A percentile compares a stretch with the other conserved stretches of the same genome.
Conservation (phyloP, 2,329 filamentous ascomycete species). For the Alternaria postmessia region DNA sequence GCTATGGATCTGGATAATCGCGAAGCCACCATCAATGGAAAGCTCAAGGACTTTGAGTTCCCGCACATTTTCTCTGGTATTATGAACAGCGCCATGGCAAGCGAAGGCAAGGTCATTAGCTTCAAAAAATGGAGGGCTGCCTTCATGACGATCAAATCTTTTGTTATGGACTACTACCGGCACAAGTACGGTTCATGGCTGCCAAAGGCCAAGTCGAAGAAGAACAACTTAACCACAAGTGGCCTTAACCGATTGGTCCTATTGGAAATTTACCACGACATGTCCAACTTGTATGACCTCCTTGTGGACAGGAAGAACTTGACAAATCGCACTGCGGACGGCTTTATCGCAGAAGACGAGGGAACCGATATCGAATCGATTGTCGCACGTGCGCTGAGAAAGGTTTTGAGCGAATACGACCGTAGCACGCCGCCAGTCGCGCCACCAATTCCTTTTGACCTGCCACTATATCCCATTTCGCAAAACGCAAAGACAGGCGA, state of each 20-base stretch:
- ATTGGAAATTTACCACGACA: slow-evolving; percentile 82
- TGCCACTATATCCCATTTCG: slow-evolving; percentile 78
- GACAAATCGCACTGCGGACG: slow-evolving; percentile 80
- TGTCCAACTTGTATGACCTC: slow-evolving; percentile 87
- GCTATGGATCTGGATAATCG: slow-evolving; percentile 80
- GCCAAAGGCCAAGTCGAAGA: slow-evolving; percentile 89
- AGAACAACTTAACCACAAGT: slow-evolving; percentile 85
- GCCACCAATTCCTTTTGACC: slow-evolving; percentile 89
- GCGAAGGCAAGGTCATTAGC: slow-evolving; percentile 77
- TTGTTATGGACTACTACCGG: slow-evolving; percentile 75
- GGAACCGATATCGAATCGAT: slow-evolving; percentile 64
- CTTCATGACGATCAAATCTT: slow-evolving; percentile 77
- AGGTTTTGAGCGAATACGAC: slow-evolving; percentile 87
- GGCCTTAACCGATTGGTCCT: slow-evolving; percentile 87
- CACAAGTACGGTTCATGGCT: slow-evolving; percentile 79
- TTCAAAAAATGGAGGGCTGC: slow-evolving; percentile 85
- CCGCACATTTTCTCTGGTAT: slow-evolving; percentile 88
- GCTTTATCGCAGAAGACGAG: slow-evolving; percentile 65
- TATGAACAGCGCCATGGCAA: slow-evolving; percentile 80
- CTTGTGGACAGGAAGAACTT: slow-evolving; percentile 80
- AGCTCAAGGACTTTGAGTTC: slow-evolving; percentile 89
- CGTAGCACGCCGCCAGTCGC: slow-evolving; percentile 87
- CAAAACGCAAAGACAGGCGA: slow-evolving; percentile 70
- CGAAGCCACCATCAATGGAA: slow-evolving; percentile 72
- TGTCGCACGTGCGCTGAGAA: slow-evolving; percentile 72